Evolutionary conservation across 345 rosid species (phyloP), one percentile per base, ranked within the genome.

Genomic region (Lumnitzera littorea): DNA sequence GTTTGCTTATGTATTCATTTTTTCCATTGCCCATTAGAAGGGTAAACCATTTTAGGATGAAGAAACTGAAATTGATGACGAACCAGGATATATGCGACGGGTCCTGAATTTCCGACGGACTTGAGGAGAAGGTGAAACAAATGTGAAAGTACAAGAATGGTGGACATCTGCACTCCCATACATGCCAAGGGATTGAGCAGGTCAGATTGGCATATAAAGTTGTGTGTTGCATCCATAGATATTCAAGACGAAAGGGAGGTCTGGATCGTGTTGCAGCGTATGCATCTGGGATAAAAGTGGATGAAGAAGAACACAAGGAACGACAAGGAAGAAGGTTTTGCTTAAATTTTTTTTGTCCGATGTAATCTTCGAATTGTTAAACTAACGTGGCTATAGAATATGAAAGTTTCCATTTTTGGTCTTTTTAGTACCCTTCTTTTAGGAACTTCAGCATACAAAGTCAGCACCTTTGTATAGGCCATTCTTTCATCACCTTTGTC

Each of bases 71-170:
- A 52, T 5, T n/a, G 24, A 12, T 2, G 24, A 16, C 68, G 62
- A 72, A 85, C 98, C 72, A 92, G 80, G 50, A 92, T 78, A 54
- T 89, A 96, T 1, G 96, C 91, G n/a, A 92, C 68, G 24, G 96
- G 96, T 29, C 96, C 96, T 6, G 96, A 80, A 67, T 85, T 88
- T 11, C 96, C 94, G 24, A 82, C 54, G 15, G 85, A 82, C 66
- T 89, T 89, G 74, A 92, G 72, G 60, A 82, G 56, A 46, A 89
- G 85, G 64, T 89, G 82, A 67, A 89, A 92, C 67, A 85, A 66
- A 12, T 92, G 96, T 65, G 98, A 86, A 69, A 85, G 70, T 49
- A 92, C 95, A 50, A 92, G 92, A 60, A 92, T 87, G 64, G 82
- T 74, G 47, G 86, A 71, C 57, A 82, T 83, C 73, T 89, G 98